A percentile compares a stretch with the other conserved stretches of the same genome.
Conservation (phyloP, 2,329 filamentous ascomycete genomes). For the Cladosporium sphaerospermum region DNA sequence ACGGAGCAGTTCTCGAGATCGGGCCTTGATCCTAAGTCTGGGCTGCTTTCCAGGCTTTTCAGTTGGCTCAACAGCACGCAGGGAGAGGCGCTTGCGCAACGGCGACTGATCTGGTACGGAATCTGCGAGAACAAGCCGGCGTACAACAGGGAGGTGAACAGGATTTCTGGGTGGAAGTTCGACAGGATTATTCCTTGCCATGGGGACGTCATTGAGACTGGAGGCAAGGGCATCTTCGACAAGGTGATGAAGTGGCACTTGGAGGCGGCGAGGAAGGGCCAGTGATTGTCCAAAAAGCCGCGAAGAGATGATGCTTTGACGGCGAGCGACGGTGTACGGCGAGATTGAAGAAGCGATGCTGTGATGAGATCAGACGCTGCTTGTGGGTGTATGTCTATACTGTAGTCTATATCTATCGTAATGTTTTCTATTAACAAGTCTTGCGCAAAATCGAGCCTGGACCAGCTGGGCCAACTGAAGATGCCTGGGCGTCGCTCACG, state of each 20-base stretch:
- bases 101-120: constrained; percentile 76
- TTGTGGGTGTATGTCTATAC: background rate
- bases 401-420: background rate
- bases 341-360: background rate
- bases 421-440: background rate
- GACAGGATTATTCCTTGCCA: constrained; percentile 83
- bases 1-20: constrained; percentile 68
- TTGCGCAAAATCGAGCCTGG: background rate
- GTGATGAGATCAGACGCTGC: background rate
- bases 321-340: no score
- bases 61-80: constrained; percentile 53
- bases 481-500: no score
- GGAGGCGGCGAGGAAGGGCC: constrained; percentile 36
- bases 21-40: constrained; percentile 48
- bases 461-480: no score
- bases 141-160: constrained; percentile 63
- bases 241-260: constrained; percentile 83
- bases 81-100: constrained; percentile 64
- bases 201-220: constrained; percentile 75
- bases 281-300: background rate
- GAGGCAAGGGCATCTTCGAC: constrained; percentile 67
- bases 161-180: constrained; percentile 78
- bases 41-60: constrained; percentile 55
- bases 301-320: background rate
- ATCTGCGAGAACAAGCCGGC: constrained; percentile 57